Evolutionary conservation across 169 alveolate species (phyloP), one percentile per base, ranked within the genome.

Genomic region (Plasmodium gaboni): DNA sequence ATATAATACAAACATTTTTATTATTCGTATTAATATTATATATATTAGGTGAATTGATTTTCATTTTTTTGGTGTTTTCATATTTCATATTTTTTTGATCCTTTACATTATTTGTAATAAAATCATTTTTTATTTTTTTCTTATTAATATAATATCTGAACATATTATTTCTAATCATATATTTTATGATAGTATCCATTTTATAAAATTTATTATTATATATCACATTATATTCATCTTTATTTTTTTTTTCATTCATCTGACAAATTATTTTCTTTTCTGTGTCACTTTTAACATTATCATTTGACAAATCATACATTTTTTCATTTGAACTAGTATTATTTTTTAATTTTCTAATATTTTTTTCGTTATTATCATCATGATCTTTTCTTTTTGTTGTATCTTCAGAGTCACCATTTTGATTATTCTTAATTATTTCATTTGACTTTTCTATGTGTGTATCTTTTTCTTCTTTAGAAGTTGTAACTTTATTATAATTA

Each of bases 141-240:
- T 6, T 32, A 48, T 73, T 22, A 7, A 59, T 59, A 42, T 32
- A 32, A 32, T 44, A 42, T 9, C 51, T 73, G 1, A 57, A 73
- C 87, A 73, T 44, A 15, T 59, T 48, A n/a, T 28, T 19, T 46
- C n/a, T 48, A 2, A 24, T 19, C 87, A 73, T 59, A 50, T 48
- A 59, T 26, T 73, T 59, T 12, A 73, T 13, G 42, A 73, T 73
- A 55, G 87, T 73, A 13, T 73, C 73, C 26, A 50, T 65, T 42
- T 46, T 42, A 9, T 63, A 55, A 48, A 28, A 59, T 13, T n/a
- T 38, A 12, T 60, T 50, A 32, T 73, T 72, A 15, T 57, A 57
- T n/a, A 28, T 17, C 1, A 65, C 0, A 17, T 4, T 12, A 13
- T 32, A 12, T 65, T 51, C n/a, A 2, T 9, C 32, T 4, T 28